These are phyloP conservation scores for Trichoderma reesei DNA, from an alignment of 495 filamentous ascomycete genomes.

Conservation along the genomic window DNA sequence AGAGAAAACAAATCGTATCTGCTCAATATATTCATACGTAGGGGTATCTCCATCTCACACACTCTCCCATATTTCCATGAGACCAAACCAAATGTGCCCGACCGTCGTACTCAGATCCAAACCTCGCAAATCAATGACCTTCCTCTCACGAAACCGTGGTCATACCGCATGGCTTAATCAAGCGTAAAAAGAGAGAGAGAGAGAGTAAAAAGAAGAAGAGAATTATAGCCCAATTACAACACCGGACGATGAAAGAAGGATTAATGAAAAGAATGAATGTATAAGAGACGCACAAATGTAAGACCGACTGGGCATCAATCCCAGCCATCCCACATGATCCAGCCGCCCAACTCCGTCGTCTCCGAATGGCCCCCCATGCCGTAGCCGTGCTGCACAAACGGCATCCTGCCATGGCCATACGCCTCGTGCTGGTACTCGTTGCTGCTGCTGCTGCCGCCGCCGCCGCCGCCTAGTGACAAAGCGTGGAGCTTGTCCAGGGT, in stretches of 20 bases:
- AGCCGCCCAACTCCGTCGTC: background rate
- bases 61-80: background rate
- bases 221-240: background rate
- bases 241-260: background rate
- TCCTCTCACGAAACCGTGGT: background rate
- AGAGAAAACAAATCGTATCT: background rate
- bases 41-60: background rate
- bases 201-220: background rate
- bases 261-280: background rate
- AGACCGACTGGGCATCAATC: conserved; percentile 1
- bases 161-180: background rate
- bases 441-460: too few species aligned
- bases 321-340: conserved; percentile 9
- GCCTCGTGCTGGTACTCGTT: background rate
- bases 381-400: background rate
- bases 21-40: background rate
- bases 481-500: background rate
- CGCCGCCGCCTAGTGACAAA: background rate
- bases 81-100: background rate
- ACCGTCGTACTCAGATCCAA: background rate
- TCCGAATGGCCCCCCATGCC: background rate
- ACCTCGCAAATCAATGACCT: background rate
- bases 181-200: background rate
- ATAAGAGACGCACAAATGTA: background rate
- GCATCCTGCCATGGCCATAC: background rate